Evolutionary conservation across 192 early-diverging fungal genomes (phyloP), one percentile per base, ranked within the genome.

Genomic region (Gonapodya sp.): DNA sequence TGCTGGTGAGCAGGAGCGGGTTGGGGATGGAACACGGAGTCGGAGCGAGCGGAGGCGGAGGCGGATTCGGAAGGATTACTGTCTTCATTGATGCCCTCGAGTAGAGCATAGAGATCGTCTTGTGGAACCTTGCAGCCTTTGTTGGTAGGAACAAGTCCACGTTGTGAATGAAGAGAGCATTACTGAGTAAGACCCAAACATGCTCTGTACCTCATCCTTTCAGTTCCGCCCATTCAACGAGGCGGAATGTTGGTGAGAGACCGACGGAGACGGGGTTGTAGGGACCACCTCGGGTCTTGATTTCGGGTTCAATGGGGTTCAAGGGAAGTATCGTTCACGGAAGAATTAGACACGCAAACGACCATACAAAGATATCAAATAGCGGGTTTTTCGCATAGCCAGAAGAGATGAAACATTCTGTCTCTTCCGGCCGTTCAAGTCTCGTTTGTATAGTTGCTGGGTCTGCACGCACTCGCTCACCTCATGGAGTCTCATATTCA

Each of bases 41-140:
- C 46, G 46, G 46, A 64, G 46, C 46, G 46, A 24, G 24, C 8
- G 8, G 46, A 24, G 24, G 46, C 46, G 46, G 46, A 64, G 24
- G 8, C 46, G 46, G 46, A 64, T n/a, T n/a, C n/a, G n/a, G n/a
- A n/a, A n/a, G n/a, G n/a, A 24, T 8, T 2, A 36, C 1, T 18
- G n/a, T 2, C 78, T 1, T 32, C 79, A 37, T 37, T 37, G 35
- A 80, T 30, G 79, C 2, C 36, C 36, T 32, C 35, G 2, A 80
- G 36, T 32, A 36, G 36, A 1, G 1, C n/a, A 24, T 36, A 36
- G 2, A 80, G 79, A 37, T 36, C 36, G 2, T 1, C 79, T 32
- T 80, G 79, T 32, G 35, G 79, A 46, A 80, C 79, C 79, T 80
- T 80, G 79, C 79, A 80, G 36, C 79, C 79, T 64, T 64, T 8